These are phyloP conservation scores for Barnettozyma californica DNA, from an alignment of 805 yeast genomes.

Conservation along the genomic window DNA sequence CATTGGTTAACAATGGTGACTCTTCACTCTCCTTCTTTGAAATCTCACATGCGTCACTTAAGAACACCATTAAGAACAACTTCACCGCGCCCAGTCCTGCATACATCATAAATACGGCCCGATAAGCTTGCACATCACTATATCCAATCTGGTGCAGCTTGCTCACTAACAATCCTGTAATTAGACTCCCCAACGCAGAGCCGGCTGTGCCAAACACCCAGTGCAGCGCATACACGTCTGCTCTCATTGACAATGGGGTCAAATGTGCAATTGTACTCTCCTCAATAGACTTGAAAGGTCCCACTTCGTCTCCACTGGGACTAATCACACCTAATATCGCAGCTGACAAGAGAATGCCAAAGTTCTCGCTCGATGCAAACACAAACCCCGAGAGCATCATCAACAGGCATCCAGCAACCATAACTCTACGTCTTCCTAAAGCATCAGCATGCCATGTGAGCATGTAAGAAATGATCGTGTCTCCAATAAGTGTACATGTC, in stretches of 20 bases:
- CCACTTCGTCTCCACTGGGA: slow-evolving; percentile 86
- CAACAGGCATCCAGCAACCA: slow-evolving; percentile 57
- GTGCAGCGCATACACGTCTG: slow-evolving; percentile 73
- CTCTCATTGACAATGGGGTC: slow-evolving; percentile 57
- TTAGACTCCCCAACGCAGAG: slow-evolving; percentile 64
- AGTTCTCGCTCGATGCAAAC: slow-evolving; percentile 55
- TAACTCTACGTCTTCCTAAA: slow-evolving; percentile 62
- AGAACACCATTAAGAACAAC: slow-evolving; percentile 41
- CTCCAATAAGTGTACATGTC: slow-evolving; percentile 78
- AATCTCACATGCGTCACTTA: slow-evolving; percentile 51
- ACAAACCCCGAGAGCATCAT: slow-evolving; percentile 65
- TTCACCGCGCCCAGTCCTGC: slow-evolving; percentile 49
- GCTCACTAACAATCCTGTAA: slow-evolving; percentile 57
- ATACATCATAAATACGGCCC: slow-evolving; percentile 52
- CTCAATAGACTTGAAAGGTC: slow-evolving; percentile 84
- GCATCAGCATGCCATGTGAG: slow-evolving; percentile 75
- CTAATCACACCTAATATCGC: slow-evolving; percentile 84
- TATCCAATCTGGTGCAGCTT: slow-evolving; percentile 30
- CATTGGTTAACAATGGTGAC: slow-evolving; percentile 21
- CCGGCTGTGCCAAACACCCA: slow-evolving; percentile 67
- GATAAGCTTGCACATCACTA: slow-evolving; percentile 42
- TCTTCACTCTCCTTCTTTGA: slow-evolving; percentile 13
- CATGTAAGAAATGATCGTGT: slow-evolving; percentile 61
- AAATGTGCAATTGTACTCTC: slow-evolving; percentile 79
- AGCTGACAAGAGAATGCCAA: slow-evolving; percentile 51